phyloP scores from a whole-genome alignment of 2,329 filamentous ascomycete genomes.

The Aspergillus glaucus region DNA sequence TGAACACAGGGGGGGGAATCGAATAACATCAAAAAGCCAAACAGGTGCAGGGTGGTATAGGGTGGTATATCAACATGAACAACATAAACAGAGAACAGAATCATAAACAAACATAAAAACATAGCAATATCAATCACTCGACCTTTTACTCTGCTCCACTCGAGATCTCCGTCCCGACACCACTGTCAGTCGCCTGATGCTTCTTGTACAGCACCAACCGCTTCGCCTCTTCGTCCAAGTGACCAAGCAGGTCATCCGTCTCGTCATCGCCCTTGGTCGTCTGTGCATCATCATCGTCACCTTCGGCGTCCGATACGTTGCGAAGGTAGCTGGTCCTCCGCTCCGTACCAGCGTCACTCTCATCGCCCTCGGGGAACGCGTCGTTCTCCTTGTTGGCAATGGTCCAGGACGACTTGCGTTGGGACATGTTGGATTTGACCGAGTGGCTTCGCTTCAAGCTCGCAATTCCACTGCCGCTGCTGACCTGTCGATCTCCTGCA shows the following conservation, averaged over 20 bases:
- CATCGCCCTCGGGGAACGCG: slow-evolving; percentile 50
- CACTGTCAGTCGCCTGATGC: slow-evolving; percentile 20
- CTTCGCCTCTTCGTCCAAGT: slow-evolving; percentile 9
- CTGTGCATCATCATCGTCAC: slow-evolving; percentile 8
- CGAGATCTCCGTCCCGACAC: slow-evolving; percentile 23
- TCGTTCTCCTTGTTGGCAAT: slow-evolving; percentile 57
- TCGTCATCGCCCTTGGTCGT: slow-evolving; percentile 14
- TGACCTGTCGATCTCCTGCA: slow-evolving; percentile 24
- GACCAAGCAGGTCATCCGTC: not conserved
- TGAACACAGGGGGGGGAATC: not conserved
- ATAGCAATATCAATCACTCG: slow-evolving; percentile 10
- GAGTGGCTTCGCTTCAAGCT: slow-evolving; percentile 73
- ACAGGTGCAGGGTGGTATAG: not conserved
- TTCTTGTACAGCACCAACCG: slow-evolving; percentile 24
- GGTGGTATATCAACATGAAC: slow-evolving; percentile 9
- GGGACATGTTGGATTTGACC: slow-evolving; percentile 57
- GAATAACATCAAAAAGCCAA: not conserved
- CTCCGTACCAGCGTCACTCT: slow-evolving; percentile 48
- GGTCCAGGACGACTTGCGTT: slow-evolving; percentile 64
- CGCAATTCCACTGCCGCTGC: slow-evolving; percentile 38
- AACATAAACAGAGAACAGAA: slow-evolving; percentile 17
- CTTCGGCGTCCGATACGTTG: slow-evolving; percentile 23
- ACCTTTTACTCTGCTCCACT: slow-evolving; percentile 8
- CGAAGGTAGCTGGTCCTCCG: slow-evolving; percentile 39
- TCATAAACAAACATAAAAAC: slow-evolving; percentile 9